A percentile compares a stretch with the other conserved stretches of the same genome.
Conservation (phyloP, 2,329 filamentous ascomycete species). For the Alternaria gansuensis region DNA sequence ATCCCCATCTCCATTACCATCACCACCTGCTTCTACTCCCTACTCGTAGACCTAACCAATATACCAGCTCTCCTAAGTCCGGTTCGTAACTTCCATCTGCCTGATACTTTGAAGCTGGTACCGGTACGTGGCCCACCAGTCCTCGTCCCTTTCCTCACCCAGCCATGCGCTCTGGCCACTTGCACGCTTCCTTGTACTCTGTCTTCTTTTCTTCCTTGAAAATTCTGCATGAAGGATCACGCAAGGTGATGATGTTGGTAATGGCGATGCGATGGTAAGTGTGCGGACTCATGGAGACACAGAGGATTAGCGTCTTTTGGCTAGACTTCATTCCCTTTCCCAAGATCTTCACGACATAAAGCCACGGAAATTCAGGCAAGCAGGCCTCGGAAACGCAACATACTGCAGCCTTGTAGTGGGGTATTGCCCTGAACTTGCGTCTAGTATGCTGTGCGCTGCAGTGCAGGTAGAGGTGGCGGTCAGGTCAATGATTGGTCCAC, state of each 20-base stretch:
- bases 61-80: constrained; percentile 45
- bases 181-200: constrained; percentile 32
- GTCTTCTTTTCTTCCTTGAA: constrained; percentile 21
- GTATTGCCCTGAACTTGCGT: background rate
- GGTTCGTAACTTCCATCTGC: constrained; percentile 51
- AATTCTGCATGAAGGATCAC: constrained; percentile 11
- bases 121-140: constrained; percentile 49
- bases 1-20: background rate
- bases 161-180: constrained; percentile 45
- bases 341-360: constrained; percentile 20
- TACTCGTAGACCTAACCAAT: constrained; percentile 32
- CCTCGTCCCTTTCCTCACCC: constrained; percentile 34
- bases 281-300: constrained; percentile 35
- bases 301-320: constrained; percentile 25
- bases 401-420: background rate
- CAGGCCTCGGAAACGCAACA: constrained; percentile 25
- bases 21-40: constrained; percentile 13
- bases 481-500: background rate
- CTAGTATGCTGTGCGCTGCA: background rate
- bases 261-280: constrained; percentile 38
- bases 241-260: constrained; percentile 10
- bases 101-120: constrained; percentile 49
- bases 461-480: background rate
- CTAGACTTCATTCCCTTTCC: constrained; percentile 14
- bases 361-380: constrained; percentile 25